phyloP scores from a whole-genome alignment of 1,284 basidiomycete genomes.

The Gymnopus androsaceus region DNA sequence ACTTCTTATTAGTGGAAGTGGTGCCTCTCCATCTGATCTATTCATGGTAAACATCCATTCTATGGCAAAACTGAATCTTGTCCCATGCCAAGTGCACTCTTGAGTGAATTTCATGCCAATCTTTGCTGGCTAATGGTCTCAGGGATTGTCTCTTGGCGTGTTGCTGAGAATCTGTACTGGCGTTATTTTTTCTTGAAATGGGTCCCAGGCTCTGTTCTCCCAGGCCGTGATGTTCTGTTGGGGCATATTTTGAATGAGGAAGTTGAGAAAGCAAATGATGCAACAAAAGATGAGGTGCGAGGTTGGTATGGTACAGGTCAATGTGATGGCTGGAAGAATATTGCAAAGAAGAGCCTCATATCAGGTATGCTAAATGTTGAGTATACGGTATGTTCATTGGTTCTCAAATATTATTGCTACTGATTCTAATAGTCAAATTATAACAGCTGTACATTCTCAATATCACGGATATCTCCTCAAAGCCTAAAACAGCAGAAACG shows the following conservation, averaged over 20 bases:
- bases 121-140: background rate
- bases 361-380: constrained; percentile 24
- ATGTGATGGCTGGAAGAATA: constrained; percentile 38
- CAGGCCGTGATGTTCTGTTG: background rate
- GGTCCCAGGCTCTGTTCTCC: background rate
- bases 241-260: constrained; percentile 9
- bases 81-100: too few species aligned
- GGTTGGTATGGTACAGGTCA: constrained; percentile 27
- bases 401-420: background rate
- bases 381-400: constrained; percentile 23
- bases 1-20: too few species aligned
- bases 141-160: background rate
- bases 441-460: constrained; percentile 23
- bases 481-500: constrained; percentile 33
- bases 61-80: too few species aligned
- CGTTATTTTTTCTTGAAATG: background rate
- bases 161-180: background rate
- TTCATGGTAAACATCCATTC: too few species aligned
- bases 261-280: constrained; percentile 20
- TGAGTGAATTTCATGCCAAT: constrained; percentile 3
- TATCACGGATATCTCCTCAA: constrained; percentile 27
- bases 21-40: too few species aligned
- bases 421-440: background rate
- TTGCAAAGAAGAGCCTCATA: constrained; percentile 26
- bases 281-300: constrained; percentile 13